Evolutionary conservation across 176 grass and related monocot species (phyloP).

Genomic region (Cymbopogon citratus): DNA sequence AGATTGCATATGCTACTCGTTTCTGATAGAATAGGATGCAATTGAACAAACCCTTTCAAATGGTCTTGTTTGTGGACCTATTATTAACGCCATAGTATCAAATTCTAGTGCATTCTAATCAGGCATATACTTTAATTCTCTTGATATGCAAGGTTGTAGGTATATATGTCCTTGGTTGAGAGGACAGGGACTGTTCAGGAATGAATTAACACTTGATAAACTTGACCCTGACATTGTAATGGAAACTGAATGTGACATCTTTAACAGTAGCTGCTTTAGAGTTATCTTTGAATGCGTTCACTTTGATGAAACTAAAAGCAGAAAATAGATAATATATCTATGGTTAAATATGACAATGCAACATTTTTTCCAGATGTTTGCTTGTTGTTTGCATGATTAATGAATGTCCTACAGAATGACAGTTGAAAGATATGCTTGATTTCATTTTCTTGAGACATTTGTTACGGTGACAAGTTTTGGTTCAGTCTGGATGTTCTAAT

Average conservation of each 20-base stretch:
- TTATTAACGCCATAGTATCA: neutral
- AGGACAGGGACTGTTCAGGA: no score
- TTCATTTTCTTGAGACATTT: no score
- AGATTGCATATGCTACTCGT: no score
- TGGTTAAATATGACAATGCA: neutral
- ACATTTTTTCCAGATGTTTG: no score
- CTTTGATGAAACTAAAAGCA: neutral
- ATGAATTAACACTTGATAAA: neutral
- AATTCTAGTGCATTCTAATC: slow-evolving; percentile 13
- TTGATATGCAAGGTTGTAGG: no score
- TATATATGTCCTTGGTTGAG: no score
- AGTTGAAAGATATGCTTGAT: no score
- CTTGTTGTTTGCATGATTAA: no score
- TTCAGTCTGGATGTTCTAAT: no score
- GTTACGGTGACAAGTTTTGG: no score
- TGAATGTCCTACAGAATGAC: no score
- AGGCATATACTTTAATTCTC: neutral
- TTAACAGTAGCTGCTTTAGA: neutral
- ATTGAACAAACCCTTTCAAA: neutral
- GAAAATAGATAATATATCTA: neutral
- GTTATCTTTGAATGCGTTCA: neutral
- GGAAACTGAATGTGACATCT: neutral
- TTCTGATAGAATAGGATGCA: no score
- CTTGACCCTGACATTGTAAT: neutral
- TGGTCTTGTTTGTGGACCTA: slow-evolving; percentile 21